phyloP scores from a whole-genome alignment of 345 rosid genomes.

The Cardamine chenopodiifolia region DNA sequence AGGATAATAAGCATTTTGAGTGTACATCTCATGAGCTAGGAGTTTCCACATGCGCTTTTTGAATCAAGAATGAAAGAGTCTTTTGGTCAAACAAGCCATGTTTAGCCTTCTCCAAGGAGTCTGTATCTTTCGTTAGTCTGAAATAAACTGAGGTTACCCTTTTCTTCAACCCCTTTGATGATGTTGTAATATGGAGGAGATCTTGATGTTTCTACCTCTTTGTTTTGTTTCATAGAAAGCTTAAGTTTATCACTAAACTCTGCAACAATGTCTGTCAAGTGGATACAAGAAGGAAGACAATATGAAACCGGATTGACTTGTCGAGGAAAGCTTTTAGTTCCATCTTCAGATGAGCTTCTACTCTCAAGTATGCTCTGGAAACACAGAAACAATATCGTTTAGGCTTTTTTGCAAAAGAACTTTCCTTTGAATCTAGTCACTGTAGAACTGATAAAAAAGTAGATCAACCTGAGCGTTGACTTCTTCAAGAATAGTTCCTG shows the following conservation, averaged over 20 bases:
- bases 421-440: neutral
- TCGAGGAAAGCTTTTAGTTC: constrained; percentile 66
- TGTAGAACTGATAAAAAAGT: neutral
- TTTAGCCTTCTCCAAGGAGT: constrained; percentile 37
- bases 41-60: constrained; percentile 8
- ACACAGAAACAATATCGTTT: constrained; percentile 10
- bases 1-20: constrained; percentile 18
- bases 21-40: constrained; percentile 27
- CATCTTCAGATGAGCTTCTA: constrained; percentile 51
- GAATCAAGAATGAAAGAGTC: neutral
- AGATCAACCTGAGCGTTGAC: constrained; percentile 79
- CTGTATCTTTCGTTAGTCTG: constrained; percentile 33
- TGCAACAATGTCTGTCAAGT: constrained; percentile 64
- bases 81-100: constrained; percentile 16
- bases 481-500: constrained; percentile 86
- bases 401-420: neutral
- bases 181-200: constrained; percentile 27
- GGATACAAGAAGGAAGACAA: constrained; percentile 56
- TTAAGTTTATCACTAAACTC: constrained; percentile 53
- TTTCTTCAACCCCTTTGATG: constrained; percentile 32
- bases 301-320: constrained; percentile 62
- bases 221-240: constrained; percentile 56
- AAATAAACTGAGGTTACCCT: constrained; percentile 8
- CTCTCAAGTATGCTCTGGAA: constrained; percentile 65
- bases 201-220: constrained; percentile 55